Evolutionary conservation across 1,139 yeast genomes (phyloP), one percentile per base, ranked within the genome.

Genomic region (Pichia norvegensis): DNA sequence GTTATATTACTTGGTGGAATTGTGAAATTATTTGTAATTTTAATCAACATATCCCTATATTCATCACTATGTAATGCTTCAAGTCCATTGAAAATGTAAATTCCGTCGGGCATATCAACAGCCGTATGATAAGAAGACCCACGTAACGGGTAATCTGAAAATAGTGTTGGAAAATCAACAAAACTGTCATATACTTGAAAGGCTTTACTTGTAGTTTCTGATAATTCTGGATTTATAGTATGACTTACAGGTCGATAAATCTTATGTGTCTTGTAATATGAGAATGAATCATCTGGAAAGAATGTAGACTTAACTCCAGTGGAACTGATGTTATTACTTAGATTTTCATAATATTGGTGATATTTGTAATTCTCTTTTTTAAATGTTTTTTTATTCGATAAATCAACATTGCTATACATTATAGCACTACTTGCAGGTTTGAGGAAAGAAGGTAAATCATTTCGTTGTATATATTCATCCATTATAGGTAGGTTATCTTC

Each of bases 41-140:
- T 49, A 14, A 45, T 42, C 10, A 63, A 31, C 11, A 57, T 59
- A 10, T 53, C 56, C 19, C 56, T 62, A 45, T 65, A 67, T 46
- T 63, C 64, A 4, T 54, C 52, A 16, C 57, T 53, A 27, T 62
- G 53, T 41, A 65, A 56, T 2, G 67, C 61, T 21, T 58, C 55
- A 31, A 71, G 52, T 0, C 79, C 79, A 21, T 78, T 78, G 27
- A 67, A 50, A 1, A 66, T 51, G 46, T 61, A 69, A 3, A 71
- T 58, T 11, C 59, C 60, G 29, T 62, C 66, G 23, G 61, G 58
- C 44, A 70, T 46, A 13, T 64, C 65, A 10, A 67, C 64, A 0
- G 70, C 48, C 4, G 70, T 58, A 52, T 74, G 76, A 50, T 70
- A 69, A 0, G 64, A 55, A 19, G 72, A 51, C 0, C 70, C 59